Evolutionary conservation across 257 asterid genomes (phyloP), one percentile per base, ranked within the genome.

Genomic region (Solanum medicagineum): DNA sequence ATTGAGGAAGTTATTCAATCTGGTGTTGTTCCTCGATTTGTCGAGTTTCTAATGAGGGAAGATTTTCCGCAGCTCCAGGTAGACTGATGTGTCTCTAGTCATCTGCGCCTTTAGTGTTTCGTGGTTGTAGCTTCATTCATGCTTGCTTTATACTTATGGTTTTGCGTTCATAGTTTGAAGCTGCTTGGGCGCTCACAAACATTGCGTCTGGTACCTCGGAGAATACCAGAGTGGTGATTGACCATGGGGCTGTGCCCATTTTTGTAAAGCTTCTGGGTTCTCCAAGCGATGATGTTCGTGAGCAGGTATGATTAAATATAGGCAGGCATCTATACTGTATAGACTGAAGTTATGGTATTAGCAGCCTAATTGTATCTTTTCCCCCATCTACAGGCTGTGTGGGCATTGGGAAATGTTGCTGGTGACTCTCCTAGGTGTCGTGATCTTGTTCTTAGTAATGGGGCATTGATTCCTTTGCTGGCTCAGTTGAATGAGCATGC

Each of bases 181-280:
- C 98, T 89, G 98, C 98, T 84, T 95, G 99, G 99, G 99, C 99
- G 7, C 98, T 96, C 65, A 96, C 99, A 73, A 96, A 96, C 89
- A 94, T 96, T 86, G 99, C 99, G 12, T 94, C 98, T 85, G 99
- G 99, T 60, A 96, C 99, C 59, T 96, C 99, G 14, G 98, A 96
- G 86, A 90, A 94, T 85, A 95, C 99, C 36, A 93, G 91, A 86
- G 97, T 95, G 86, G 99, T 94, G 85, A 92, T 95, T 86, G 96
- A 93, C 86, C 97, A 93, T 88, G 98, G 93, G 8, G 97, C 99
- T 22, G 94, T 95, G 69, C 99, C 98, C 57, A 89, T 93, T 86
- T 94, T 95, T 84, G 95, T 90, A 22, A 92, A 92, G 91, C 99
- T 96, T 83, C 92, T 96, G 69, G 92, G 89, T 69, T 96, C 99